Evolutionary conservation across 495 filamentous ascomycete genomes (phyloP), one percentile per base, ranked within the genome.

Genomic region (Neurospora tetraspora): DNA sequence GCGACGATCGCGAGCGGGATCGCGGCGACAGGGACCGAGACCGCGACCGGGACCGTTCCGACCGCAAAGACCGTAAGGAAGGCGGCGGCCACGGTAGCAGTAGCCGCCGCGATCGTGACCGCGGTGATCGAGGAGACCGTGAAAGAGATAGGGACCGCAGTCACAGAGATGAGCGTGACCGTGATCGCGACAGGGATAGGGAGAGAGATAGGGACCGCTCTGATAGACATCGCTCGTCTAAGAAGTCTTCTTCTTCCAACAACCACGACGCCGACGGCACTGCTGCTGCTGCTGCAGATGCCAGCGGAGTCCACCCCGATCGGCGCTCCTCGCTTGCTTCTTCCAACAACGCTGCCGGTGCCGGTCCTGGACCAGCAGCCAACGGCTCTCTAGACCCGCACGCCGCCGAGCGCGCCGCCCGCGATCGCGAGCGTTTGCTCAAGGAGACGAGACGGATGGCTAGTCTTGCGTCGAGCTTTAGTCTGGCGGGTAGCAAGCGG

Each of bases 391-490:
- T 80, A 74, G 91, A 97, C 77, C 89, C 90, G 0, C 90, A 94
- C 76, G 91, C 91, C 0, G 82, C 91, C 2, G 93, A 95, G 77
- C 90, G 93, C 18, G 91, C 93, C 78, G 89, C 89, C 14, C 86
- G 92, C 16, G 90, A 94, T 73, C 85, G 91, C 12, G 93, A 95
- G 78, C 86, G 94, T 12, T 79, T 94, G 61, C 84, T 92, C 7
- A 92, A 92, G 74, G 93, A 96, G 79, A 86, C 93, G 69, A 89
- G 94, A 79, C 88, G 91, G 20, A 90, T 93, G 68, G 89, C 89
- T 3, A 84, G 80, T n/a, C 76, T 85, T 75, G 81, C 74, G 74
- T 72, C 40, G 84, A 85, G 82, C 82, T 27, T 27, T 14, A 31
- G 47, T 27, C 79, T 76, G 80, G 82, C 79, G 82, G 81, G 71